phyloP scores from a whole-genome alignment of 805 yeast genomes.

The Teunomyces stri region DNA sequence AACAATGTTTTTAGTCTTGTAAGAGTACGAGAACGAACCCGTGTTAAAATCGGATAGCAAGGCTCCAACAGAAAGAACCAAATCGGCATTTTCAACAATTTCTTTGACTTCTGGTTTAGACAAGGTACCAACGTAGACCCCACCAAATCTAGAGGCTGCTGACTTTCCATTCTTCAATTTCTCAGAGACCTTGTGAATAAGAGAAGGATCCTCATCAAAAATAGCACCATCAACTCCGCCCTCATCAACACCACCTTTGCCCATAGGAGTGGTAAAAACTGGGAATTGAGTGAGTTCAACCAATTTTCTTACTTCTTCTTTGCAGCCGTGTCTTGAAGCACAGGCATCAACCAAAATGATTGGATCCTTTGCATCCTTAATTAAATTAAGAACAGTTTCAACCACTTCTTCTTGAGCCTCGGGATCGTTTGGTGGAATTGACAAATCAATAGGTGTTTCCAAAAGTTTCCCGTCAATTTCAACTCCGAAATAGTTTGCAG shows the following conservation, averaged over 20 bases:
- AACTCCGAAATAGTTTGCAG: conserved; percentile 75
- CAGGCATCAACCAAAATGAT: conserved; percentile 83
- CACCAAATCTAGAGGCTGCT: conserved; percentile 68
- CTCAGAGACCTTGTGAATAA: conserved; percentile 20
- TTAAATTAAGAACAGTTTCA: conserved; percentile 44
- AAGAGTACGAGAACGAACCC: conserved; percentile 78
- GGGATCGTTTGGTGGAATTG: conserved; percentile 45
- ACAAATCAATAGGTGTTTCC: conserved; percentile 62
- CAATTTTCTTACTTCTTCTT: conserved; percentile 59
- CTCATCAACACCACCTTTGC: conserved; percentile 78
- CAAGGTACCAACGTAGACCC: conserved; percentile 82
- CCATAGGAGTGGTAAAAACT: conserved; percentile 86
- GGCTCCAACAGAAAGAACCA: conserved; percentile 78
- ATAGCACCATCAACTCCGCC: conserved; percentile 31
- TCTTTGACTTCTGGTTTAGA: conserved; percentile 70
- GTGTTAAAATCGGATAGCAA: conserved; percentile 86
- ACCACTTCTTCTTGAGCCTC: conserved; percentile 39
- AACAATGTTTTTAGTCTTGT: conserved; percentile 69
- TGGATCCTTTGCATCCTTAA: conserved; percentile 63
- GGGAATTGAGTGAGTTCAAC: conserved; percentile 74
- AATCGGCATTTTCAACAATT: conserved; percentile 71
- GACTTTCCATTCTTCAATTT: conserved; percentile 18
- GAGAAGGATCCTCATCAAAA: conserved; percentile 23
- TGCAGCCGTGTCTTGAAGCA: conserved; percentile 73
- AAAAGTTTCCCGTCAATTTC: conserved; percentile 55